Evolutionary conservation across 1,284 basidiomycete species (phyloP).

Genomic region (Exobasidium cylindrosporum): DNA sequence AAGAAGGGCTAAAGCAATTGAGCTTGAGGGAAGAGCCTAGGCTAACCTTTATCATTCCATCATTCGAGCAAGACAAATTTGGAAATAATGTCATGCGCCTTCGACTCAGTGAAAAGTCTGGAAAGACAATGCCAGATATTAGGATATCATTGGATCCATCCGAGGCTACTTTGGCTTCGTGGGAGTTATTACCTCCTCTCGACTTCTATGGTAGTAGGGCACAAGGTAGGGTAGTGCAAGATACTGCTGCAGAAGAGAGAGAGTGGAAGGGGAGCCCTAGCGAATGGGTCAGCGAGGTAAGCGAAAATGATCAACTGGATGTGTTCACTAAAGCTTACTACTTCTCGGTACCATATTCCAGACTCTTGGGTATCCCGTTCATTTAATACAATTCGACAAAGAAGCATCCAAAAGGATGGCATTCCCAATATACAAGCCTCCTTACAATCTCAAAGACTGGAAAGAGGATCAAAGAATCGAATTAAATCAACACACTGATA

Average conservation of each 20-base stretch:
- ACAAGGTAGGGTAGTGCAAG: conserved; percentile 25
- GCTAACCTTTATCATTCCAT: conserved; percentile 29
- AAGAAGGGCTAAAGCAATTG: conserved; percentile 18
- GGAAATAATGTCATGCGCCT: conserved; percentile 7
- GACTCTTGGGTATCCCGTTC: conserved; percentile 36
- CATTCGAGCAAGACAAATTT: conserved; percentile 15
- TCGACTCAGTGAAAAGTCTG: conserved; percentile 14
- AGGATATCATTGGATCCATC: conserved; percentile 21
- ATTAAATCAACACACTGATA: conserved; percentile 22
- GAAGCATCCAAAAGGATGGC: conserved; percentile 19
- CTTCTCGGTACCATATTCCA: too few relatives aligned
- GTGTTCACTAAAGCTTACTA: not conserved
- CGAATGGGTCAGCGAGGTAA: conserved; percentile 32
- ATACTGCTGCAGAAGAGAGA: not conserved
- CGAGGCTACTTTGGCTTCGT: conserved; percentile 1
- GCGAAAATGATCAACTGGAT: conserved; percentile 5
- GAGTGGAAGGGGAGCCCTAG: conserved; percentile 18
- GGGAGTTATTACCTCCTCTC: conserved; percentile 20
- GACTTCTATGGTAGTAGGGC: conserved; percentile 41
- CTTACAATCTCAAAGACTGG: conserved; percentile 15
- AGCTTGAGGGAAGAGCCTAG: conserved; percentile 30
- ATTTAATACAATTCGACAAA: conserved; percentile 37
- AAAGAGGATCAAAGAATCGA: conserved; percentile 9
- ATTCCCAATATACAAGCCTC: conserved; percentile 41
- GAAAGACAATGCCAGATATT: conserved; percentile 10